Evolutionary conservation across 1,284 basidiomycete species (phyloP).

Genomic region (Ganoderma meredithae): DNA sequence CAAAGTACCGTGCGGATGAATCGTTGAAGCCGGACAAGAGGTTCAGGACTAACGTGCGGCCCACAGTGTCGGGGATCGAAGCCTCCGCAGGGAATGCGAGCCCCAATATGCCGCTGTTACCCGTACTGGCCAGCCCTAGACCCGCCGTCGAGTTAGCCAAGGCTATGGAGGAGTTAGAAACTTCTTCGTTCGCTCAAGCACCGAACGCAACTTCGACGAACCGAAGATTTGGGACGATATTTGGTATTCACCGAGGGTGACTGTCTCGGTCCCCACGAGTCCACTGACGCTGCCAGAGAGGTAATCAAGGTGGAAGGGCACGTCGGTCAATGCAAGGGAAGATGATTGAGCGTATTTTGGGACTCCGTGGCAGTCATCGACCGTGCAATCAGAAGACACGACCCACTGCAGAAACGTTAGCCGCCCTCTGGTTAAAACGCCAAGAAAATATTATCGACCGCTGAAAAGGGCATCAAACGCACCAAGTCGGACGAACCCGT

Average conservation of each 20-base stretch:
- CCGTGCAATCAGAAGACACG: conserved; percentile 45
- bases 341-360: conserved; percentile 42
- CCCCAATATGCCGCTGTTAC: conserved; percentile 66
- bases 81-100: conserved; percentile 58
- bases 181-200: conserved; percentile 14
- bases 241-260: conserved; percentile 53
- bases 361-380: conserved; percentile 42
- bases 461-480: conserved; percentile 23
- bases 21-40: conserved; percentile 51
- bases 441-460: neutral
- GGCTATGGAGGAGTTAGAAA: conserved; percentile 42
- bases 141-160: conserved; percentile 53
- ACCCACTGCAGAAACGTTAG: conserved; percentile 44
- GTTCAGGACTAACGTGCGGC: conserved; percentile 57
- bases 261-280: conserved; percentile 50
- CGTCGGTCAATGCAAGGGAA: conserved; percentile 43
- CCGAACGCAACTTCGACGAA: conserved; percentile 33
- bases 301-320: conserved; percentile 52
- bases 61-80: conserved; percentile 53
- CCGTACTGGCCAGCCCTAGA: conserved; percentile 53
- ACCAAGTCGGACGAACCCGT: conserved; percentile 64
- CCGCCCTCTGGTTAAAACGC: conserved; percentile 14
- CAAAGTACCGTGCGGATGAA: conserved; percentile 55
- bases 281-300: conserved; percentile 57
- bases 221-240: conserved; percentile 51